phyloP scores from a whole-genome alignment of 169 alveolate genomes.

The Cryptosporidium bovis region DNA sequence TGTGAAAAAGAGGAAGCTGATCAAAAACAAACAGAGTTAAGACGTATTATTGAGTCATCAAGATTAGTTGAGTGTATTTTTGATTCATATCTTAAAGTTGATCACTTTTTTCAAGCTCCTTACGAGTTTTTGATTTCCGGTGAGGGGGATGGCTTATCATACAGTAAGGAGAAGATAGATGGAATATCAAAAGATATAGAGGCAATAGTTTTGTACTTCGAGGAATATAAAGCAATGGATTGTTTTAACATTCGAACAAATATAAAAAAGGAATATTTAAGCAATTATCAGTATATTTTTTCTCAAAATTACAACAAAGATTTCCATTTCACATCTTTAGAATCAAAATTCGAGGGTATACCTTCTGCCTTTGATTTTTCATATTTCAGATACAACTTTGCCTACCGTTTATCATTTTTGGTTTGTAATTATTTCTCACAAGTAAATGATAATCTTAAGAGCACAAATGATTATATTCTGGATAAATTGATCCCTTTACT shows the following conservation, averaged over 20 bases:
- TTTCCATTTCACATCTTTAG: slow-evolving; percentile 1
- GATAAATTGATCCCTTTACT: slow-evolving; percentile 34
- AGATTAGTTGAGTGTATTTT: slow-evolving; percentile 10
- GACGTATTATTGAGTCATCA: slow-evolving; percentile 9
- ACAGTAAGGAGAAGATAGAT: slow-evolving; percentile 25
- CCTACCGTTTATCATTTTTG: slow-evolving; percentile 34
- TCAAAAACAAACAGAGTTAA: neutral
- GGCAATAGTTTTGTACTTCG: slow-evolving; percentile 23
- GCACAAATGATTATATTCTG: slow-evolving; percentile 13
- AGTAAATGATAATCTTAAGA: slow-evolving; percentile 11
- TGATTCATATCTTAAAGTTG: slow-evolving; percentile 28
- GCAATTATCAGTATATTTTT: neutral
- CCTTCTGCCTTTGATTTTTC: slow-evolving; percentile 55
- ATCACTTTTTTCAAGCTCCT: slow-evolving; percentile 43
- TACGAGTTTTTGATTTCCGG: slow-evolving; percentile 8
- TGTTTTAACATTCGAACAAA: neutral
- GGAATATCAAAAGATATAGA: slow-evolving; percentile 49
- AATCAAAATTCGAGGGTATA: slow-evolving; percentile 51
- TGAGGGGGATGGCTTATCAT: slow-evolving; percentile 11
- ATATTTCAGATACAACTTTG: slow-evolving; percentile 41
- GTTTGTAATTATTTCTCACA: slow-evolving; percentile 22
- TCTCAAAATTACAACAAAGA: neutral
- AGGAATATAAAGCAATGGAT: slow-evolving; percentile 31
- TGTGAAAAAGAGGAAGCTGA: slow-evolving; percentile 8
- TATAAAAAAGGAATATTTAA: neutral